phyloP scores from a whole-genome alignment of 345 rosid species.

The Citrus medica region DNA sequence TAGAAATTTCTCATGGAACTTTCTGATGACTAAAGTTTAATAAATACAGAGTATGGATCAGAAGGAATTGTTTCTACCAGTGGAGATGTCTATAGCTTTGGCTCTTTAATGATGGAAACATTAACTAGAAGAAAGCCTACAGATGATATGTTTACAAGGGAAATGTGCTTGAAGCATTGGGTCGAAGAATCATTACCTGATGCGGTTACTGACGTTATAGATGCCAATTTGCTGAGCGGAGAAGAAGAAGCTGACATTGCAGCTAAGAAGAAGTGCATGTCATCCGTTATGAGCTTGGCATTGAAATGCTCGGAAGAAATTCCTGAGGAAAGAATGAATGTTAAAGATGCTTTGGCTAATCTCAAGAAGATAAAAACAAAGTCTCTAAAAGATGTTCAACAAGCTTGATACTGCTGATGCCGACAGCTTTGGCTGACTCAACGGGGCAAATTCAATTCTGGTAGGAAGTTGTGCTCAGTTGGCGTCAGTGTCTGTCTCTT shows the following conservation, averaged over 20 bases:
- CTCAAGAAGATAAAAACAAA: background rate
- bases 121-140: constrained; percentile 17
- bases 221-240: background rate
- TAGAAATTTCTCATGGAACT: too few relatives aligned
- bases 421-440: too few relatives aligned
- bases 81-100: constrained; percentile 16
- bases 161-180: constrained; percentile 12
- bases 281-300: background rate
- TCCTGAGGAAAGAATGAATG: background rate
- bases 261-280: constrained; percentile 9
- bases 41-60: constrained; percentile 17
- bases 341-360: background rate
- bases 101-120: constrained; percentile 12
- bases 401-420: too few relatives aligned
- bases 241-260: background rate
- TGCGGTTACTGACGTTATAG: background rate
- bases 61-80: constrained; percentile 9
- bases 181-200: constrained; percentile 1
- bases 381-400: background rate
- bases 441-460: too few relatives aligned
- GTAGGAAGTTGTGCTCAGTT: too few relatives aligned
- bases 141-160: constrained; percentile 2
- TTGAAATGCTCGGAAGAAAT: background rate
- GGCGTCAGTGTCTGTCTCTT: too few relatives aligned
- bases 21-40: background rate